phyloP scores from a whole-genome alignment of 1,284 basidiomycete genomes.

The Thecaphora frezii region DNA sequence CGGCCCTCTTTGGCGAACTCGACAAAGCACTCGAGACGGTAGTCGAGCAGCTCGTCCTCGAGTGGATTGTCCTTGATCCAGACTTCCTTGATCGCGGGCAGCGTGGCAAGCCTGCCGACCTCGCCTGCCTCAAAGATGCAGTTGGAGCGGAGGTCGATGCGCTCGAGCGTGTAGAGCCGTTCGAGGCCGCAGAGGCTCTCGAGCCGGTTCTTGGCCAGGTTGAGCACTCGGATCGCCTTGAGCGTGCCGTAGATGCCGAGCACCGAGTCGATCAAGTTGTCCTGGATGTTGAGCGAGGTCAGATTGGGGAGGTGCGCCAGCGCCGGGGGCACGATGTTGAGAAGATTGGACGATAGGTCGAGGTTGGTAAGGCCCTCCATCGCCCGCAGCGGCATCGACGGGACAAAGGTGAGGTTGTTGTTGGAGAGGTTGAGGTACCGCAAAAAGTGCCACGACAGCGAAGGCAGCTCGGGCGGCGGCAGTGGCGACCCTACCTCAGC shows the following conservation, averaged over 20 bases:
- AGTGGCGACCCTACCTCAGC: constrained; percentile 65
- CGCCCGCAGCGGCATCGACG: constrained; percentile 62
- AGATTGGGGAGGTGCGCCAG: constrained; percentile 76
- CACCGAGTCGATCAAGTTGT: constrained; percentile 95
- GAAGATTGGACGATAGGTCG: constrained; percentile 61
- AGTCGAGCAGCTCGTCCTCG: constrained; percentile 60
- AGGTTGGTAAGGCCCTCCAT: constrained; percentile 63
- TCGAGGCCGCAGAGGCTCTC: constrained; percentile 92
- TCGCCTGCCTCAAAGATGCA: constrained; percentile 79
- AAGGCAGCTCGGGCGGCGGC: constrained; percentile 63
- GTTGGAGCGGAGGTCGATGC: constrained; percentile 84
- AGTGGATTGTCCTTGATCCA: constrained; percentile 51
- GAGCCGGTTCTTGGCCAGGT: constrained; percentile 70
- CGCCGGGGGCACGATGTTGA: constrained; percentile 67
- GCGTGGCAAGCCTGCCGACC: constrained; percentile 76
- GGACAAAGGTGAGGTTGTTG: constrained; percentile 80
- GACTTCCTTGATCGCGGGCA: constrained; percentile 67
- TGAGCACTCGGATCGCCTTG: constrained; percentile 38
- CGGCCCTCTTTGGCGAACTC: constrained; percentile 80
- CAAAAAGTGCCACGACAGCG: constrained; percentile 75
- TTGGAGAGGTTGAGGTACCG: constrained; percentile 76
- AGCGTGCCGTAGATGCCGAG: constrained; percentile 66
- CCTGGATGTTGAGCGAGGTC: constrained; percentile 80
- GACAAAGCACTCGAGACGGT: constrained; percentile 76
- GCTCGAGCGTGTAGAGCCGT: constrained; percentile 76